These are phyloP conservation scores for Tetrapisispora pingtungensis DNA, from an alignment of 805 yeast species.

Conservation along the genomic window DNA sequence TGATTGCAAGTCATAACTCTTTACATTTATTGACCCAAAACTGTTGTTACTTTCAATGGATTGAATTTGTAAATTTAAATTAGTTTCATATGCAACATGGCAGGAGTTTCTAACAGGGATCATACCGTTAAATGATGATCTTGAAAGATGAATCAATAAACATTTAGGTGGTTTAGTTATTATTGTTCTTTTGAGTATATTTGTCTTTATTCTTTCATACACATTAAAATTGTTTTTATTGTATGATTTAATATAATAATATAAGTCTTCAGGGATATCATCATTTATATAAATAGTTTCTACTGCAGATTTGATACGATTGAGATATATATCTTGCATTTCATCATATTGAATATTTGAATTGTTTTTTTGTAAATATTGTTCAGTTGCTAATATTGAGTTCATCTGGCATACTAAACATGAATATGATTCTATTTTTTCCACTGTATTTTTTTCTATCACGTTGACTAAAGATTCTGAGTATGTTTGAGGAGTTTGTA, in stretches of 20 bases:
- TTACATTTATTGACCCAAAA: constrained; percentile 16
- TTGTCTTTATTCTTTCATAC: constrained; percentile 42
- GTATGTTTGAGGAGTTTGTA: constrained; percentile 56
- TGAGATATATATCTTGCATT: constrained; percentile 23
- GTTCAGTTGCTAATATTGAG: constrained; percentile 32
- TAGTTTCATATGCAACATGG: constrained; percentile 54
- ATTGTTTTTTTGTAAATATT: constrained; percentile 9
- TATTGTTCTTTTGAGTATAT: constrained; percentile 55
- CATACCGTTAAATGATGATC: constrained; percentile 67
- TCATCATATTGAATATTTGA: constrained; percentile 10
- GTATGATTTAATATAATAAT: constrained; percentile 39
- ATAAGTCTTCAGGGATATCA: constrained; percentile 46
- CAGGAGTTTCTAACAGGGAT: constrained; percentile 67
- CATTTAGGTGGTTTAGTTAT: constrained; percentile 60
- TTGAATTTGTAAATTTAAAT: constrained; percentile 25
- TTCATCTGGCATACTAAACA: constrained; percentile 61
- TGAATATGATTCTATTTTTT: constrained; percentile 68
- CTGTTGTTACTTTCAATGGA: constrained; percentile 15
- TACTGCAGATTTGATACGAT: constrained; percentile 30
- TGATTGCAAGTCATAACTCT: constrained; percentile 54
- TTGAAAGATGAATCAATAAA: constrained; percentile 71
- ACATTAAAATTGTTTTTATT: constrained; percentile 33
- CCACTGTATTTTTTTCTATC: constrained; percentile 47
- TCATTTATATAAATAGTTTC: constrained; percentile 46
- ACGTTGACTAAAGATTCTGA: constrained; percentile 43